Conservation (phyloP, 768 basidiomycete species). For the Lactarius trivialis region DNA sequence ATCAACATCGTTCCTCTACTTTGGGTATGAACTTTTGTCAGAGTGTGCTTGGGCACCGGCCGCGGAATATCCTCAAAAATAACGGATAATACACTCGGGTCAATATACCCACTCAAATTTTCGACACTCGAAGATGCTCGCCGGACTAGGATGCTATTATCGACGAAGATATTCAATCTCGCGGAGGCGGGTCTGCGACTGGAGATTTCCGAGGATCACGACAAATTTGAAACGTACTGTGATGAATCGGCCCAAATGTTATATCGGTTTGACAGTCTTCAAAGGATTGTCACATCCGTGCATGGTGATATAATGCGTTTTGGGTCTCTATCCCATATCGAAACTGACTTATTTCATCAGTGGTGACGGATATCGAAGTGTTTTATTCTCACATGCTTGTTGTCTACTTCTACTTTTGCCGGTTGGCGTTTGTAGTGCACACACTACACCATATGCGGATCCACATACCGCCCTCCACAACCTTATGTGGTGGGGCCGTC, state of each 20-base stretch:
- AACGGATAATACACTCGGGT: neutral
- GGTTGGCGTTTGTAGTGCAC: slow-evolving; percentile 35
- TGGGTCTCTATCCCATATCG: neutral
- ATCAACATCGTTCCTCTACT: neutral
- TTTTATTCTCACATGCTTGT: slow-evolving; percentile 39
- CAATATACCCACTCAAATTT: slow-evolving; percentile 7
- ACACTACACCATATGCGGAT: slow-evolving; percentile 29
- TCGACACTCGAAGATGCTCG: slow-evolving; percentile 16
- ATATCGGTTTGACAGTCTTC: slow-evolving; percentile 20
- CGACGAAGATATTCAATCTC: slow-evolving; percentile 16
- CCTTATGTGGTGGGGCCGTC: neutral
- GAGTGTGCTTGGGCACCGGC: slow-evolving; percentile 23
- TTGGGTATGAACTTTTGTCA: neutral
- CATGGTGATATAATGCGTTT: slow-evolving; percentile 4
- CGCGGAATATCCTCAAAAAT: slow-evolving; percentile 17
- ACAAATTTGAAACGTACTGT: slow-evolving; percentile 15
- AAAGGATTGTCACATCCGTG: slow-evolving; percentile 19
- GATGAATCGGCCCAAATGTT: slow-evolving; percentile 16
- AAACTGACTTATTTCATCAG: slow-evolving; percentile 31
- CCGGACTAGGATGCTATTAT: slow-evolving; percentile 15
- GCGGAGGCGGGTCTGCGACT: slow-evolving; percentile 17
- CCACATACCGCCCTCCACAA: slow-evolving; percentile 6
- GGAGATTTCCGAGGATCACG: slow-evolving; percentile 10
- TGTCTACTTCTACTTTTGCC: slow-evolving; percentile 37
- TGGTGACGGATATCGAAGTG: slow-evolving; percentile 37